Base-by-base conservation (phyloP, 768 basidiomycete species). In the Lactifluus hygrophoroides region DNA sequence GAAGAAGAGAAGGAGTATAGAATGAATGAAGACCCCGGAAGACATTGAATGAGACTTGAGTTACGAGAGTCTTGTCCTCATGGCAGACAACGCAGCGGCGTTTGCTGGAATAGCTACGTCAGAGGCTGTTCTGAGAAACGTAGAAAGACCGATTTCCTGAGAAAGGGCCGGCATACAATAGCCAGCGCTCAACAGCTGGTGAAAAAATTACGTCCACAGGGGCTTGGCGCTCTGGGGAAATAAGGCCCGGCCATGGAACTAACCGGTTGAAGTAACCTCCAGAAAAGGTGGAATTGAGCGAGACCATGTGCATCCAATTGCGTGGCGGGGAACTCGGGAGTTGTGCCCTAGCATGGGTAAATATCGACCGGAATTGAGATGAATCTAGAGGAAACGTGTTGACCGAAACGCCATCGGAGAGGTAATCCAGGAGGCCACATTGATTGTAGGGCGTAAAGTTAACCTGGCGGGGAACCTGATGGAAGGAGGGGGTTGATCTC, bases 21-120 rank as follows among this genome's bases (percentile, higher is more conserved):
- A 27, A 40, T 17, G 27, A 52, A 53, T 42, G 49, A 51, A 60
- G 59, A 60, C 54, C 53, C 54, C 53, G 58, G 43, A 44, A 42
- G 58, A 38, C 30, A 5, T 43, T 4, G 25, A 55, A 30, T 8
- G 27, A n/a, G 42, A 50, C 7, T 19, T 19, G 32, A 10, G 6
- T 56, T 60, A 60, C 59, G 59, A 44, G 54, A 56, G 43, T 25
- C 3, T 10, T 6, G 49, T 30, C 54, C 59, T 60, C 59, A 40
- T 51, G 48, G 34, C 43, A 27, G 27, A 38, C 42, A 37, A 35
- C 28, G n/a, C 23, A 27, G 37, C 54, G 49, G 59, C 54, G 54
- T 51, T 56, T 42, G 54, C 43, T n/a, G 32, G 19, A 28, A 34
- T 42, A 48, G 54, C 59, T 60, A 60, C 59, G 59, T 60, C 59